phyloP scores from a whole-genome alignment of 768 basidiomycete species.

The Suillus spraguei region DNA sequence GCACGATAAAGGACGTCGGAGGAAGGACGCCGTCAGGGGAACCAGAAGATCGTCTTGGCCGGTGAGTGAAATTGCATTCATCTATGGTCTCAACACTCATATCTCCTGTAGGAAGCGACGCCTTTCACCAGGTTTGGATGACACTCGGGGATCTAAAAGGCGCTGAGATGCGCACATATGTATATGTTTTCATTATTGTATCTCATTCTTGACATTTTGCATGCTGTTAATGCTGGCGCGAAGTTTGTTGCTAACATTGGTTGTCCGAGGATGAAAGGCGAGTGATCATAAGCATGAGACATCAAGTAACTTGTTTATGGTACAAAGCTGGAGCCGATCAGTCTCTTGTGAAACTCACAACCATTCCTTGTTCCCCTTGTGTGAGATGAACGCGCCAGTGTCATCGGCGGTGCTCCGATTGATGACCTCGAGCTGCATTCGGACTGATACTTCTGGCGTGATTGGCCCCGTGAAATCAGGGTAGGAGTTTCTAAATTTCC shows the following conservation, averaged over 20 bases:
- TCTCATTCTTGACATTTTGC: constrained; percentile 18
- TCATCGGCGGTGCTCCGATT: constrained; percentile 13
- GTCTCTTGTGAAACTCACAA: constrained; percentile 11
- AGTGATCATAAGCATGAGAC: neutral
- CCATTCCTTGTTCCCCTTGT: constrained; percentile 28
- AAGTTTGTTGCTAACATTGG: neutral
- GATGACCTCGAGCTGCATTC: constrained; percentile 21
- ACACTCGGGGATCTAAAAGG: constrained; percentile 68
- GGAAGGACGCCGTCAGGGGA: constrained; percentile 63
- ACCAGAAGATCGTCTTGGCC: constrained; percentile 66
- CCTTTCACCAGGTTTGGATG: constrained; percentile 72
- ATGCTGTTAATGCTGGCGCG: neutral
- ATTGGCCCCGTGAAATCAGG: constrained; percentile 24
- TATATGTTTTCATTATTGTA: constrained; percentile 32
- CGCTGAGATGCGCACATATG: constrained; percentile 48
- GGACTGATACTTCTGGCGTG: constrained; percentile 20
- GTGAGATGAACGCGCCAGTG: constrained; percentile 27
- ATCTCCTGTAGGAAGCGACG: constrained; percentile 61
- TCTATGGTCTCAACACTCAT: constrained; percentile 5
- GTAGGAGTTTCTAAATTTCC: constrained; percentile 10
- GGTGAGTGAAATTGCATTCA: constrained; percentile 38
- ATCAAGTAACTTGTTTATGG: neutral
- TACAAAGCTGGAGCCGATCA: neutral
- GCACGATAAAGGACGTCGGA: constrained; percentile 46
- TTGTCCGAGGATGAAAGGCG: neutral